These are phyloP conservation scores for Phlegmacium glaucopus DNA, from an alignment of 768 basidiomycete genomes.

Conservation along the genomic window DNA sequence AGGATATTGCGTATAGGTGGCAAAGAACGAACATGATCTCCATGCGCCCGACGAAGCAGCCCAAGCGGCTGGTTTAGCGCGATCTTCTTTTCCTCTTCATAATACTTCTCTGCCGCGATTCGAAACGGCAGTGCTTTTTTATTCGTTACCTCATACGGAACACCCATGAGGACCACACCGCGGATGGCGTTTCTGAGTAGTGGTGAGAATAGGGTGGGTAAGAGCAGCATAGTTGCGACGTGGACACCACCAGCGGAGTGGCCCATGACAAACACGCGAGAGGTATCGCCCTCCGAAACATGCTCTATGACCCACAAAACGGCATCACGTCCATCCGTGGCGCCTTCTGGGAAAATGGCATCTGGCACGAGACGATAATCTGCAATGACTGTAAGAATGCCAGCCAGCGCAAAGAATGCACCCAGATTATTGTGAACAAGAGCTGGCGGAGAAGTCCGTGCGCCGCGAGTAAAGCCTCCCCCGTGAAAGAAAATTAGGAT, in stretches of 20 bases:
- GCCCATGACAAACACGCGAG: slow-evolving; percentile 16
- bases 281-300: slow-evolving; percentile 7
- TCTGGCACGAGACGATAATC: slow-evolving; percentile 24
- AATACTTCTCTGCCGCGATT: slow-evolving; percentile 16
- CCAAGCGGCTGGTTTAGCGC: slow-evolving; percentile 12
- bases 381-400: slow-evolving; percentile 22
- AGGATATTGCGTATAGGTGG: slow-evolving; percentile 17
- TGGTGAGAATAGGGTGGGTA: slow-evolving; percentile 10
- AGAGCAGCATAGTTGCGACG: slow-evolving; percentile 14
- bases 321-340: slow-evolving; percentile 22
- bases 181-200: slow-evolving; percentile 7
- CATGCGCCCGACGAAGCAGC: slow-evolving; percentile 14
- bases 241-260: slow-evolving; percentile 28
- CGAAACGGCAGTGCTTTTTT: slow-evolving; percentile 1
- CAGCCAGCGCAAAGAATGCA: slow-evolving; percentile 23
- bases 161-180: slow-evolving; percentile 18
- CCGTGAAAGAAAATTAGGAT: slow-evolving; percentile 25
- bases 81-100: slow-evolving; percentile 15
- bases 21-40: slow-evolving; percentile 5
- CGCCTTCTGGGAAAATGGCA: slow-evolving; percentile 20
- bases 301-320: slow-evolving; percentile 15
- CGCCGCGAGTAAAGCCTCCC: slow-evolving; percentile 19
- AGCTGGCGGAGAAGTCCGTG: slow-evolving; percentile 15
- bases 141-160: slow-evolving; percentile 12
- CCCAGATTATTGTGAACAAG: slow-evolving; percentile 24